A percentile compares a stretch with the other conserved stretches of the same genome.
phyloP scores from a whole-genome alignment of 2,329 filamentous ascomycete genomes.

The Alternaria rosae region DNA sequence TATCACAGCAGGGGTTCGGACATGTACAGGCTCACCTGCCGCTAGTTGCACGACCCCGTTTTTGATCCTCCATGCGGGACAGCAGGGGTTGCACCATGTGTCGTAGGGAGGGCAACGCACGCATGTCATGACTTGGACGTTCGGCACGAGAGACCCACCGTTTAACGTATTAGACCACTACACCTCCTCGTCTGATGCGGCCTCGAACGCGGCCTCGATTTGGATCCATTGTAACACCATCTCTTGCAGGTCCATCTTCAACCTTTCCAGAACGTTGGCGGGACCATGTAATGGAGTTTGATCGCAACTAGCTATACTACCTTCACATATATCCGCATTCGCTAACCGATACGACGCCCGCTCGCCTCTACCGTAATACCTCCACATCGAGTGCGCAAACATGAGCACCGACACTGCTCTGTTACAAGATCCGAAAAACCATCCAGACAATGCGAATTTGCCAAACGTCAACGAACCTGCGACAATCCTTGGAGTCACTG shows the following conservation, averaged over 20 bases:
- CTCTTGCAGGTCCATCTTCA: not conserved
- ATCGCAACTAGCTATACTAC: conserved; percentile 4
- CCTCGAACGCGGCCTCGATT: conserved; percentile 6
- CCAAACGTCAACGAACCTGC: conserved; percentile 39
- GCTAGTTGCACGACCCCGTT: conserved; percentile 23
- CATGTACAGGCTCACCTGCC: conserved; percentile 18
- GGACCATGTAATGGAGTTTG: conserved; percentile 11
- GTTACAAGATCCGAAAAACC: conserved; percentile 14
- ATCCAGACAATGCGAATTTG: conserved; percentile 39
- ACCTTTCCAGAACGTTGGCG: not conserved
- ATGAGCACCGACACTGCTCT: not conserved
- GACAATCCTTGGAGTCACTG: conserved; percentile 37
- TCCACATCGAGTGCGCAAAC: not conserved
- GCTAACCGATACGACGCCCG: not conserved
- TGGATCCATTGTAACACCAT: not conserved
- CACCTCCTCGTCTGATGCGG: conserved; percentile 6
- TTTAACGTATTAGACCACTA: conserved; percentile 15
- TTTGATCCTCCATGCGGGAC: conserved; percentile 24
- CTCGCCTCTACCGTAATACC: not conserved
- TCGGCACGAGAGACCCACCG: conserved; percentile 8
- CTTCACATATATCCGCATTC: not conserved
- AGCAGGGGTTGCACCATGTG: conserved; percentile 20
- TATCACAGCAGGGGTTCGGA: conserved; percentile 14
- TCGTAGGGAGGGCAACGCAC: conserved; percentile 13
- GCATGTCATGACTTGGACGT: conserved; percentile 15